Percentiles rank a stretch among this genome's conserved stretches.
These are phyloP conservation scores for Cystobasidium pallidum DNA, from an alignment of 1,284 basidiomycete genomes.

Conservation along the genomic window DNA sequence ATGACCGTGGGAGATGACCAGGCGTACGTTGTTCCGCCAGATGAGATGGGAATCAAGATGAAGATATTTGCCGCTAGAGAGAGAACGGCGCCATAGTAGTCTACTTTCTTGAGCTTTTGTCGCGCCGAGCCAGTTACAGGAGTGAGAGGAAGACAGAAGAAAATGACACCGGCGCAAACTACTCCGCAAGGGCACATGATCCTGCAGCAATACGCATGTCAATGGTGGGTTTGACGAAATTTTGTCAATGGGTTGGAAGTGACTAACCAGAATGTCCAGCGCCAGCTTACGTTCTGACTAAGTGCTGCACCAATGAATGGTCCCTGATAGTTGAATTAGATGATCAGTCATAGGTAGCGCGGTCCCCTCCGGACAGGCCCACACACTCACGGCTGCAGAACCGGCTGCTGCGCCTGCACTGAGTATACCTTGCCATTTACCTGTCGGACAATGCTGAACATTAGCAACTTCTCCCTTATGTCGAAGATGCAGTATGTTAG, in stretches of 20 bases:
- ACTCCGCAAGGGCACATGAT: slow-evolving; percentile 40
- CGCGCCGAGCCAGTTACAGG: slow-evolving; percentile 5
- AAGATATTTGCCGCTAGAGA: slow-evolving; percentile 67
- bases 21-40: slow-evolving; percentile 59
- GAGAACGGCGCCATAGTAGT: slow-evolving; percentile 68
- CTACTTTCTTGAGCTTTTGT: slow-evolving; percentile 67
- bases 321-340: background rate
- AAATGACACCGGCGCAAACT: slow-evolving; percentile 11
- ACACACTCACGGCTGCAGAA: slow-evolving; percentile 11
- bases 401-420: slow-evolving; percentile 31
- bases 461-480: no score
- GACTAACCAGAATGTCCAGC: slow-evolving; percentile 34
- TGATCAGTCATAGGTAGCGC: background rate
- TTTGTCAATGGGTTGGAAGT: background rate
- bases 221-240: no score
- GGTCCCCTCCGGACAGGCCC: no score
- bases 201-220: no score
- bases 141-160: slow-evolving; percentile 22
- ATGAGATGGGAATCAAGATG: slow-evolving; percentile 71
- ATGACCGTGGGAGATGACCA: slow-evolving; percentile 63
- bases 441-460: background rate
- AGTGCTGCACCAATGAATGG: slow-evolving; percentile 43
- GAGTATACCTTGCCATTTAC: slow-evolving; percentile 44
- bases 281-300: slow-evolving; percentile 32
- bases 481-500: no score